phyloP scores from a whole-genome alignment of 441 rosid genomes.

The Geranium incanum region DNA sequence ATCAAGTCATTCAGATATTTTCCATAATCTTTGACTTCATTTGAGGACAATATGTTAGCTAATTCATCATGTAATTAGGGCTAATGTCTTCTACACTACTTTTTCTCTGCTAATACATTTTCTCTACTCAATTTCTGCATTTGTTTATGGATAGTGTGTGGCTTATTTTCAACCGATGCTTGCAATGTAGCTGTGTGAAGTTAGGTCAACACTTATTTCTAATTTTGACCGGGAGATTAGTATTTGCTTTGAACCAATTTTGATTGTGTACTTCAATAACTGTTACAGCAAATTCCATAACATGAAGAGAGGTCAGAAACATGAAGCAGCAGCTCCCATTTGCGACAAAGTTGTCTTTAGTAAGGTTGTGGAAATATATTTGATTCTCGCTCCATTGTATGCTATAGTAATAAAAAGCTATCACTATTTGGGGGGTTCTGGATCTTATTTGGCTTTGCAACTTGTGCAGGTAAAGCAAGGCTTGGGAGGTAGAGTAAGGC shows the following conservation, averaged over 20 bases:
- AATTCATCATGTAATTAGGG: background rate
- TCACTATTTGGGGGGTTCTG: background rate
- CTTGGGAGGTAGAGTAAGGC: conserved; percentile 75
- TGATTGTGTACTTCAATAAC: conserved; percentile 13
- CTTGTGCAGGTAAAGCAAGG: conserved; percentile 70
- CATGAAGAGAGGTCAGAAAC: conserved; percentile 57
- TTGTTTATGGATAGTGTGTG: too few relatives aligned
- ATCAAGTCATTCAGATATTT: too few relatives aligned
- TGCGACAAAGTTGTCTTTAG: conserved; percentile 78
- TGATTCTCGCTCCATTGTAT: background rate
- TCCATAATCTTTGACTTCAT: background rate
- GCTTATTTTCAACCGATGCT: too few relatives aligned
- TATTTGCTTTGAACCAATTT: conserved; percentile 7
- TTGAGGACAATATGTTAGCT: background rate
- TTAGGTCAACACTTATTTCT: too few relatives aligned
- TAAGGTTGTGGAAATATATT: conserved; percentile 42
- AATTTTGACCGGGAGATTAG: too few relatives aligned
- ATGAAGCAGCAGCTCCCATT: conserved; percentile 69
- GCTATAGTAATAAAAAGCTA: conserved; percentile 3
- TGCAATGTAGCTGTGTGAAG: too few relatives aligned
- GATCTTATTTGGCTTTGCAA: conserved; percentile 14
- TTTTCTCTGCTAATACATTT: too few relatives aligned
- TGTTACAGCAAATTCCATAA: conserved; percentile 51
- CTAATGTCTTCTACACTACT: background rate
- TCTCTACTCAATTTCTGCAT: too few relatives aligned